Percentiles rank a stretch among this genome's conserved stretches.
Evolutionary conservation across 1,284 basidiomycete genomes (phyloP).

Genomic region (Tylopilus orsonianus): DNA sequence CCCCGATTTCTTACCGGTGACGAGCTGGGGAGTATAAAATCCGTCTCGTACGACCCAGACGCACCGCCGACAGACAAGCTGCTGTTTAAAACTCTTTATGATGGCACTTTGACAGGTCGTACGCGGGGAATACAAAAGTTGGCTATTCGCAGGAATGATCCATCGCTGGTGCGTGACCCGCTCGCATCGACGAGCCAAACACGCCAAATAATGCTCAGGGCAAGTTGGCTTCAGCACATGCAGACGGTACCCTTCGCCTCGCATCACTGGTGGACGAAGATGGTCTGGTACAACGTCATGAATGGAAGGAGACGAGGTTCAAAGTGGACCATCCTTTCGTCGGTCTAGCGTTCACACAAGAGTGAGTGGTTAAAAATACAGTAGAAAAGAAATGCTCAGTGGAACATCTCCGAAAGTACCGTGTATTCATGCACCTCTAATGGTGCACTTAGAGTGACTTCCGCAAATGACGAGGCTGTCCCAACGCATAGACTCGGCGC

Average conservation of each 20-base stretch:
- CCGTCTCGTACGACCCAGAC: slow-evolving; percentile 43
- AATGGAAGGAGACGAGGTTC: slow-evolving; percentile 67
- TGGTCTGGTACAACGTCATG: slow-evolving; percentile 37
- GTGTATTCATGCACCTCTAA: slow-evolving; percentile 71
- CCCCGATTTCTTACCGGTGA: slow-evolving; percentile 69
- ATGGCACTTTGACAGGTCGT: slow-evolving; percentile 35
- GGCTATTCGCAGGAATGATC: slow-evolving; percentile 41
- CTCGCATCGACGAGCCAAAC: slow-evolving; percentile 9
- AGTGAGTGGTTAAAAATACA: slow-evolving; percentile 21
- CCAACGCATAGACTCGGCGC: slow-evolving; percentile 33
- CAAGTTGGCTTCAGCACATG: slow-evolving; percentile 64
- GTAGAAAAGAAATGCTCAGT: slow-evolving; percentile 10
- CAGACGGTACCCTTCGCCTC: slow-evolving; percentile 51
- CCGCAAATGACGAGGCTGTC: slow-evolving; percentile 32
- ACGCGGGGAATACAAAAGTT: slow-evolving; percentile 31
- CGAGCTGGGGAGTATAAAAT: slow-evolving; percentile 70
- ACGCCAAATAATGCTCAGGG: slow-evolving; percentile 35
- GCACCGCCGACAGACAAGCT: slow-evolving; percentile 27
- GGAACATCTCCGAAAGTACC: slow-evolving; percentile 14
- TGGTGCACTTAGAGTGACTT: slow-evolving; percentile 60
- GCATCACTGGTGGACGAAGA: slow-evolving; percentile 45
- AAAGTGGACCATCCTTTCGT: slow-evolving; percentile 55
- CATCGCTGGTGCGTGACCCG: slow-evolving; percentile 38
- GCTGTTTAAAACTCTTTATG: slow-evolving; percentile 37
- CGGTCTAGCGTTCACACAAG: slow-evolving; percentile 50